Percentiles rank a stretch among this genome's conserved stretches.
phyloP scores from a whole-genome alignment of 106 monocot species.

The Narthecium ossifragum region DNA sequence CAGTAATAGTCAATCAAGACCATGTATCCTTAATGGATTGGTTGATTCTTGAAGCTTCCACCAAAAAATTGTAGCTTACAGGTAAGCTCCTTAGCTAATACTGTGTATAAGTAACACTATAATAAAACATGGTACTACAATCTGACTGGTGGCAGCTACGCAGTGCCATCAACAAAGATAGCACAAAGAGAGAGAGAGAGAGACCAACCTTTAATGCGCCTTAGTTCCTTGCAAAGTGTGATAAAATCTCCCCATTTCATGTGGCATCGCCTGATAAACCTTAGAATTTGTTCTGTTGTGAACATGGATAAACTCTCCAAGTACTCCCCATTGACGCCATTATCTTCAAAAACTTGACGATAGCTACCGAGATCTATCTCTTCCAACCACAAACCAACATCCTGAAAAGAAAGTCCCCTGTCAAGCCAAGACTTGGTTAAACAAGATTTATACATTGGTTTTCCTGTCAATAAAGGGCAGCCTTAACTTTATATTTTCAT shows the following conservation, averaged over 20 bases:
- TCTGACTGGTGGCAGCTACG: no score
- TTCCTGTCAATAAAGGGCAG: no score
- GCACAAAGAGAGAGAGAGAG: slow-evolving; percentile 1
- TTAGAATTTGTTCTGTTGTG: slow-evolving; percentile 93
- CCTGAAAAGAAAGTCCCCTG: slow-evolving; percentile 37
- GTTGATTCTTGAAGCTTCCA: no score
- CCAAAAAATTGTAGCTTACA: no score
- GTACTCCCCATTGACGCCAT: slow-evolving; percentile 94
- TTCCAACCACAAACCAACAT: slow-evolving; percentile 96
- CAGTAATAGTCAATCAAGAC: no score
- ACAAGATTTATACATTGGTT: neutral
- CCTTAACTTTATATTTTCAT: no score
- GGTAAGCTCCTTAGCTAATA: no score
- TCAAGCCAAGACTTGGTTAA: neutral
- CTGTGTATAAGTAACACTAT: no score
- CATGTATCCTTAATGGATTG: no score
- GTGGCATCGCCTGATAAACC: slow-evolving; percentile 90
- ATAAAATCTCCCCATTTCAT: slow-evolving; percentile 99
- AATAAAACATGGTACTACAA: no score
- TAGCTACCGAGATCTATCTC: slow-evolving; percentile 95
- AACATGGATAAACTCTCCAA: slow-evolving; percentile 86
- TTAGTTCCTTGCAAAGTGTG: slow-evolving; percentile 90
- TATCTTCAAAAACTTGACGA: slow-evolving; percentile 73
- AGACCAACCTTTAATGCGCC: slow-evolving; percentile 94
- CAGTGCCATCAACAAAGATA: no score